phyloP scores from a whole-genome alignment of 192 early-diverging fungal species.

The Neocallimastix lanati region DNA sequence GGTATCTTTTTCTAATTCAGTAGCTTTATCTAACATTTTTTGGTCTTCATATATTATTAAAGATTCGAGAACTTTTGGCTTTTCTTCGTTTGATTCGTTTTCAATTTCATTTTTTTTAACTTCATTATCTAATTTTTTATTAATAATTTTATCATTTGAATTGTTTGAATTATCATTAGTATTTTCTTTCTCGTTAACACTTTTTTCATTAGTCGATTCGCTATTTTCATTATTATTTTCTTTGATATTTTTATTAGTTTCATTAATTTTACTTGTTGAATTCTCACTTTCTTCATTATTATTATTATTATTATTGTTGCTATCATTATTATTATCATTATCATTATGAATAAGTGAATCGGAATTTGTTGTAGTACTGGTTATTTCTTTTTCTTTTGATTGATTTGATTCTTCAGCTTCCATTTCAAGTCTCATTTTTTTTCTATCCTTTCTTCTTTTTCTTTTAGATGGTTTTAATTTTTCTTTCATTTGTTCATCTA shows the following conservation, averaged over 20 bases:
- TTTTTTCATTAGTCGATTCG: neutral
- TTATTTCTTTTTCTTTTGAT: conserved; percentile 1
- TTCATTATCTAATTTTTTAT: neutral
- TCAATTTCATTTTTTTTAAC: neutral
- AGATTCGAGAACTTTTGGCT: neutral
- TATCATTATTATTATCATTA: neutral
- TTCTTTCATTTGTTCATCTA: conserved; percentile 48
- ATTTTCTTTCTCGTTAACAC: neutral
- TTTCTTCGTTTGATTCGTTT: neutral
- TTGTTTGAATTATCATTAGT: neutral
- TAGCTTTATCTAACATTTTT: neutral
- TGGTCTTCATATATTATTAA: neutral
- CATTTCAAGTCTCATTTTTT: conserved; percentile 2
- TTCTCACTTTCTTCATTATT: neutral
- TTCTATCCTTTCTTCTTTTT: conserved; percentile 12
- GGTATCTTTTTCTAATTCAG: neutral
- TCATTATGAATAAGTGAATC: too few species aligned
- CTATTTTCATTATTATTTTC: neutral
- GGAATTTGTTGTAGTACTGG: conserved; percentile 3
- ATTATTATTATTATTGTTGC: neutral
- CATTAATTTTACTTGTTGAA: neutral
- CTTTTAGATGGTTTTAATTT: conserved; percentile 2
- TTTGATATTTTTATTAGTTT: neutral
- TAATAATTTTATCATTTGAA: neutral
- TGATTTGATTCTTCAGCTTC: conserved; percentile 1